Conservation (phyloP, 2,329 filamentous ascomycete genomes). For the Cryoendolithus antarcticus region DNA sequence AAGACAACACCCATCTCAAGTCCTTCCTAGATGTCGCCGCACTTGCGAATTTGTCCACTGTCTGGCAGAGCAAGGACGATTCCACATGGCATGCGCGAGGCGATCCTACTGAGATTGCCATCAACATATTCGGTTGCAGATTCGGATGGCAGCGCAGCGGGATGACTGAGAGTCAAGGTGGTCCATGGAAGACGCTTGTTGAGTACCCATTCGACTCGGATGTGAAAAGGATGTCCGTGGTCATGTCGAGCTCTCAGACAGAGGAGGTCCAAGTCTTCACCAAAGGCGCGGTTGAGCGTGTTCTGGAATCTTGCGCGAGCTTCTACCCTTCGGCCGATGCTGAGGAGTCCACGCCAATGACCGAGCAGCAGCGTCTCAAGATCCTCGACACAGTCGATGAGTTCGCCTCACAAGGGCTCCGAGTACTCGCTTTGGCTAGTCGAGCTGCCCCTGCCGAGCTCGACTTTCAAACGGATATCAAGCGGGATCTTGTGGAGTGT, state of each 20-base stretch:
- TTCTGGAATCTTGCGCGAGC: constrained; percentile 50
- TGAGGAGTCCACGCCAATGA: constrained; percentile 33
- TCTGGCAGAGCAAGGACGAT: constrained; percentile 41
- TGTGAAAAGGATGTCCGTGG: constrained; percentile 66
- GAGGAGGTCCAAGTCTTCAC: constrained; percentile 39
- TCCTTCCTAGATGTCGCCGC: constrained; percentile 36
- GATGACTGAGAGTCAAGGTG: constrained; percentile 29
- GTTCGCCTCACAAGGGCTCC: constrained; percentile 52
- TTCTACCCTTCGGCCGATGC: constrained; percentile 12
- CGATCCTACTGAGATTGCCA: constrained; percentile 61
- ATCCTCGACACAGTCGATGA: constrained; percentile 57
- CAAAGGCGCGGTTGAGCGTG: constrained; percentile 58
- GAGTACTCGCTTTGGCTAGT: constrained; percentile 55
- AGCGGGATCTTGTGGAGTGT: constrained; percentile 52
- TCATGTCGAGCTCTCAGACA: constrained; percentile 50
- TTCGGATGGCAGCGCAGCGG: constrained; percentile 32
- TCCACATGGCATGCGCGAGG: constrained; percentile 51
- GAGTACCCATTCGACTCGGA: constrained; percentile 65
- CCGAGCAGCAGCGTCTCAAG: constrained; percentile 37
- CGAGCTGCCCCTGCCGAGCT: constrained; percentile 14
- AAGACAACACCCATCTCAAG: constrained; percentile 1
- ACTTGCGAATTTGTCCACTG: constrained; percentile 52
- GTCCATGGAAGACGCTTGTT: constrained; percentile 45
- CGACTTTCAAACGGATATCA: constrained; percentile 27
- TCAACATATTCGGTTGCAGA: constrained; percentile 59